These are phyloP conservation scores for Eucalyptus shirleyi DNA, from an alignment of 345 rosid species.

Conservation along the genomic window DNA sequence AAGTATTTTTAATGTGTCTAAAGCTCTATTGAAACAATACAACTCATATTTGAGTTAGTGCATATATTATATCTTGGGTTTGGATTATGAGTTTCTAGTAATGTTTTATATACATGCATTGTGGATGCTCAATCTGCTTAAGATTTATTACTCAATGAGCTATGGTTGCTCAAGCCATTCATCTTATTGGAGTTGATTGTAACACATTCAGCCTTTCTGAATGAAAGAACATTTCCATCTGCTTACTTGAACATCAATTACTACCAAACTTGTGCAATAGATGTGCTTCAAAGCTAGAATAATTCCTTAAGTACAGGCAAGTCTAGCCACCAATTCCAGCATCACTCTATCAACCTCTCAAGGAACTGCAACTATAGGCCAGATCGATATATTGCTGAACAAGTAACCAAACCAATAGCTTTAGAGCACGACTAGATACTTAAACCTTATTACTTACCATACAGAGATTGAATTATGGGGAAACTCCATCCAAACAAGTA, in stretches of 20 bases:
- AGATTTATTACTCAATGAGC: too few relatives aligned
- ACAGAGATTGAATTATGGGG: background rate
- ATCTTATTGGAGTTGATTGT: background rate
- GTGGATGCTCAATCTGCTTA: too few relatives aligned
- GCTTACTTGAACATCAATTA: background rate
- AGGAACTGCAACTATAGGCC: background rate
- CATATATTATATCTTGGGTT: too few relatives aligned
- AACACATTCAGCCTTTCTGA: background rate
- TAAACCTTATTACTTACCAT: background rate
- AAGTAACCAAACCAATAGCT: background rate
- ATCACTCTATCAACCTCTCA: background rate
- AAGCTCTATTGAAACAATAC: too few relatives aligned
- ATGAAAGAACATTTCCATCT: background rate
- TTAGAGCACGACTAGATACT: background rate
- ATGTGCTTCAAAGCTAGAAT: background rate
- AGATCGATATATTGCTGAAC: background rate
- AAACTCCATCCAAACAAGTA: background rate
- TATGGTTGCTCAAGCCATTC: too few relatives aligned
- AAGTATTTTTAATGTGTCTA: too few relatives aligned
- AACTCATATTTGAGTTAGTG: too few relatives aligned
- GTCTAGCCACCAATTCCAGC: background rate
- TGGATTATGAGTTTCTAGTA: too few relatives aligned
- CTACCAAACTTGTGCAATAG: background rate
- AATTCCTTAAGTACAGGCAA: background rate
- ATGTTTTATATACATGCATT: too few relatives aligned